These are phyloP conservation scores for Endogone sp. DNA, from an alignment of 192 early-diverging fungal species.

Conservation along the genomic window DNA sequence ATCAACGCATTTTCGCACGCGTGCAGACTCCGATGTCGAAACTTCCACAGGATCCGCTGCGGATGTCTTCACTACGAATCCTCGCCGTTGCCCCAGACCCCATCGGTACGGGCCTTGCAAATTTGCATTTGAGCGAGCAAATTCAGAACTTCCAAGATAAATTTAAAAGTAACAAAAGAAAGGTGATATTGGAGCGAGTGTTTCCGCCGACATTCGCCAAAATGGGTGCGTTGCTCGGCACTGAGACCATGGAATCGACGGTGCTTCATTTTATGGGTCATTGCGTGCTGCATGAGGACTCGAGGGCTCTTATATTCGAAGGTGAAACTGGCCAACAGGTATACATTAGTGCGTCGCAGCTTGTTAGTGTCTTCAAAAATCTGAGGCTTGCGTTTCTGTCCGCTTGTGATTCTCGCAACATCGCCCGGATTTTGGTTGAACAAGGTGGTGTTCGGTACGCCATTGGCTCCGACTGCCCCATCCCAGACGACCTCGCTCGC, in stretches of 20 bases:
- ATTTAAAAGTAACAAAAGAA: not conserved
- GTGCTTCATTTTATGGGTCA: not conserved
- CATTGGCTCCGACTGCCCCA: not conserved
- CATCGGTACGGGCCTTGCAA: not conserved
- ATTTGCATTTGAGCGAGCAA: not conserved
- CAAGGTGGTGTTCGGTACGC: not conserved
- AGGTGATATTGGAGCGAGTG: not conserved
- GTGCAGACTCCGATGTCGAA: too few species aligned
- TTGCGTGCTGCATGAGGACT: not conserved
- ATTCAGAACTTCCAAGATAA: not conserved
- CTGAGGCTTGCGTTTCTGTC: not conserved
- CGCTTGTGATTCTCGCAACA: not conserved
- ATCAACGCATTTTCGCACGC: too few species aligned
- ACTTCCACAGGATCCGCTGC: too few species aligned
- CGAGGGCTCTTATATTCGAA: not conserved
- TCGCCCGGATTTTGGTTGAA: not conserved
- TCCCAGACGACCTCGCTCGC: not conserved
- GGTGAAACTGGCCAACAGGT: not conserved
- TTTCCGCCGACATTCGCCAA: not conserved
- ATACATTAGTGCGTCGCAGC: not conserved
- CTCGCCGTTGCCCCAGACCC: not conserved
- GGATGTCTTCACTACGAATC: not conserved
- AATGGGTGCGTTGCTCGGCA: not conserved
- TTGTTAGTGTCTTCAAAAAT: not conserved
- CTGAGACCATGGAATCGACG: not conserved